A percentile compares a stretch with the other conserved stretches of the same genome.
phyloP scores from a whole-genome alignment of 768 basidiomycete genomes.

The Cyclocybe aegerita region DNA sequence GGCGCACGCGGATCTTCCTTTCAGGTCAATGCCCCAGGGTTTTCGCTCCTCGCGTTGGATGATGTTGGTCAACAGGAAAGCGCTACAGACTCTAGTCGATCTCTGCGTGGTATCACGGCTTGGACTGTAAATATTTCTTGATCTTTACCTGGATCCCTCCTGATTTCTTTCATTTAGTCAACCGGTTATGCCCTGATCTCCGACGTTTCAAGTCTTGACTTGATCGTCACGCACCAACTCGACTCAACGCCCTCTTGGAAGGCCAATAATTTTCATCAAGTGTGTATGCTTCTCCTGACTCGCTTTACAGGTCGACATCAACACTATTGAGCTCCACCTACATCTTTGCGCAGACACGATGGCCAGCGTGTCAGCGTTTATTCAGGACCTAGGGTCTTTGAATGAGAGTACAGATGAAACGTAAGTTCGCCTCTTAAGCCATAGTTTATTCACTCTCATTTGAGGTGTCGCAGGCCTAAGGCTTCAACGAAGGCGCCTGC shows the following conservation, averaged over 20 bases:
- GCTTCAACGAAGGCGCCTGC: constrained; percentile 12
- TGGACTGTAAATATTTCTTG: constrained; percentile 63
- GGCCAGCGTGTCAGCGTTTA: constrained; percentile 54
- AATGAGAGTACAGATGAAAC: constrained; percentile 35
- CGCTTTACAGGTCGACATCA: constrained; percentile 49
- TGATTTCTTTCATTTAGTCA: constrained; percentile 34
- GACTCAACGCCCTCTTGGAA: constrained; percentile 18
- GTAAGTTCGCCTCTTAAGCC: constrained; percentile 14
- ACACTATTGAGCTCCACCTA: constrained; percentile 51
- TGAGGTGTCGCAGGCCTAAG: constrained; percentile 1
- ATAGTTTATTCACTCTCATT: background rate
- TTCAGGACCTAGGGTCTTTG: constrained; percentile 46
- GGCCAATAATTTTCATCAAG: constrained; percentile 9
- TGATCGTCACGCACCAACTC: constrained; percentile 36
- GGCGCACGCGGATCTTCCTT: constrained; percentile 58
- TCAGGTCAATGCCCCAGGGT: constrained; percentile 42
- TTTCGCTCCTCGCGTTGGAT: constrained; percentile 47
- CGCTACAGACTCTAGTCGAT: constrained; percentile 18
- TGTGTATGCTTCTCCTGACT: background rate
- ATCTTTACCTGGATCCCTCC: background rate
- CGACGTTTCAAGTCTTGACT: constrained; percentile 53
- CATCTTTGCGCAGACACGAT: constrained; percentile 82
- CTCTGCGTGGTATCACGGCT: constrained; percentile 35
- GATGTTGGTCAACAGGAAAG: constrained; percentile 23
- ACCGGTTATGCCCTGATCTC: constrained; percentile 69